Base-by-base conservation (phyloP, 768 basidiomycete species). In the Filobasidium floriforme region DNA sequence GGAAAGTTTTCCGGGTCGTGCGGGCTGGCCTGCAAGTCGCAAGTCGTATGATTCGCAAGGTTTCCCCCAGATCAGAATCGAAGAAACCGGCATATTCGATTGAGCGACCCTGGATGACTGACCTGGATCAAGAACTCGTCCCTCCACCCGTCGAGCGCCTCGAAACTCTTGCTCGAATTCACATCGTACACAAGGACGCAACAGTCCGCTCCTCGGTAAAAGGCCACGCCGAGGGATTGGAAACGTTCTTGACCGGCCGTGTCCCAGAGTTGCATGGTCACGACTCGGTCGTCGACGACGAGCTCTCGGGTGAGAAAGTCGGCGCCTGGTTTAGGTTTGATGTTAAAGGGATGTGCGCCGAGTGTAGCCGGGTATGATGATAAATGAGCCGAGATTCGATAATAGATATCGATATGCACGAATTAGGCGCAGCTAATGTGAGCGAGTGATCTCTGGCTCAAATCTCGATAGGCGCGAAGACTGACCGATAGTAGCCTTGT, bases 221-320 rank as follows among this genome's bases (percentile, higher is more conserved):
- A 99, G 5, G 96, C 96, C 55, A 98, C 93, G 29, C 96, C 96
- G 22, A 99, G 86, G 14, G 93, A 97, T 80, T 98, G 94, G 85
- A 99, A 99, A 60, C 96, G 90, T 80, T 99, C 96, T 81, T 99
- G 96, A 32, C 96, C 96, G 15, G 96, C 96, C 60, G 96, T 99
- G 76, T 99, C 96, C 96, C 96, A 99, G 59, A 99, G 83, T 87
- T 99, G 96, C 94, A 98, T 98, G 18, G 94, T 99, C 66, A 99
- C 94, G 60, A 94, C 84, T 63, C 92, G 86, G 80, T 98, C 94
- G 77, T 99, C 96, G 46, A 98, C 92, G 85, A 96, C 92, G 66
- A 99, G 89, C 81, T 98, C 94, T 82, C 97, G 93, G 68, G 96
- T 99, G 70, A 99, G 82, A 80, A 77, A 77, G 70, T 78, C 77